Percentiles rank a stretch among this genome's conserved stretches.
Conservation (phyloP, 805 yeast genomes). For the Saturnispora gosingensis region DNA sequence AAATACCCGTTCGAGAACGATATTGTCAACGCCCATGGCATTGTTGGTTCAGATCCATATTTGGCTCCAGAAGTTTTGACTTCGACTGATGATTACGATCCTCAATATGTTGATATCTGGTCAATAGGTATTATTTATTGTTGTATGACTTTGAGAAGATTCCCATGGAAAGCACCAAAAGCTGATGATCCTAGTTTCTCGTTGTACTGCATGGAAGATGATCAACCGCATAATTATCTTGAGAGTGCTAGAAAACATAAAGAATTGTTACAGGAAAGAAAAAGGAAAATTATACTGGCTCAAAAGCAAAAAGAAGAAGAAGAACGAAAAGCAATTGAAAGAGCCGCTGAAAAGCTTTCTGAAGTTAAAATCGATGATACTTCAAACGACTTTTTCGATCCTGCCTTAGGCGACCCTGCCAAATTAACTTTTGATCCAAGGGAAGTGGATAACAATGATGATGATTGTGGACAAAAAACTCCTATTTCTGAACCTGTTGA, state of each 20-base stretch:
- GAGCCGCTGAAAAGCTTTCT: constrained; percentile 8
- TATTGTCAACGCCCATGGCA: constrained; percentile 56
- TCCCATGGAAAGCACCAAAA: constrained; percentile 83
- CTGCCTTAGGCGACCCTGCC: constrained; percentile 22
- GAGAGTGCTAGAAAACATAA: constrained; percentile 68
- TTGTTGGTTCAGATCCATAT: constrained; percentile 82
- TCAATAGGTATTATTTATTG: constrained; percentile 77
- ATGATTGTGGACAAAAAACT: neutral
- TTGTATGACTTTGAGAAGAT: constrained; percentile 76
- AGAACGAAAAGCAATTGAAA: constrained; percentile 4
- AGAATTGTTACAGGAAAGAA: constrained; percentile 49
- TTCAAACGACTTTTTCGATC: constrained; percentile 3
- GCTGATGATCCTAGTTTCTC: constrained; percentile 60
- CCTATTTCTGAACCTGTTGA: neutral
- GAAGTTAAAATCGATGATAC: constrained; percentile 4
- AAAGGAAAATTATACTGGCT: constrained; percentile 33
- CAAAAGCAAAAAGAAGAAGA: constrained; percentile 19
- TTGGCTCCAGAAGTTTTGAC: constrained; percentile 72
- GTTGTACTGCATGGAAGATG: constrained; percentile 58
- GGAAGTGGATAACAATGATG: neutral
- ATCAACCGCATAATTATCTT: constrained; percentile 65
- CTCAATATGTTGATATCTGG: constrained; percentile 77
- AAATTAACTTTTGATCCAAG: constrained; percentile 17
- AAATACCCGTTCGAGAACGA: constrained; percentile 63
- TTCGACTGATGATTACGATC: constrained; percentile 51